Conservation (phyloP, 2,329 filamentous ascomycete species). For the Fusarium praegraminearum region DNA sequence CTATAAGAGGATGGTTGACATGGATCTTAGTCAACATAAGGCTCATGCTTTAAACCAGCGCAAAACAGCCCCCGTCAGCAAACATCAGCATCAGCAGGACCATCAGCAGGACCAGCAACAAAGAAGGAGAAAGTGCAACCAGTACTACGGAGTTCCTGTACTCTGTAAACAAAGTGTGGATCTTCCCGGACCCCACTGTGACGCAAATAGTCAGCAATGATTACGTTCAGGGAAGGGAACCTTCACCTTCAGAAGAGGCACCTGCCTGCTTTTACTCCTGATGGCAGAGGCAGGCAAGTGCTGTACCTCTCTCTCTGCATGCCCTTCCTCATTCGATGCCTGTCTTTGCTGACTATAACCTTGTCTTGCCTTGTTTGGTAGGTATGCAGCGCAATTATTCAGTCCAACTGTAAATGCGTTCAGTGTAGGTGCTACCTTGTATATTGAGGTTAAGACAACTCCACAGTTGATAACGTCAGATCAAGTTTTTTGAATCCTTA, state of each 20-base stretch:
- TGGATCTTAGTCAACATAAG: not conserved
- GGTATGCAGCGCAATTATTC: not conserved
- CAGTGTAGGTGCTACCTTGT: not conserved
- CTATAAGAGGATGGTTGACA: conserved; percentile 5
- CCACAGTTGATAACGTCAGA: conserved; percentile 23
- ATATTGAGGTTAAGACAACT: not conserved
- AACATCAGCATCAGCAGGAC: not conserved
- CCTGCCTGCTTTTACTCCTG: not conserved
- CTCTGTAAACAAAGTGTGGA: conserved; percentile 22
- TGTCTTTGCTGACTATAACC: not conserved
- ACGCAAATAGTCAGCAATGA: conserved; percentile 34
- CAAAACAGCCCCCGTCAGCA: not conserved
- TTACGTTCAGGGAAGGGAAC: conserved; percentile 32
- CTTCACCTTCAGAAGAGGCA: not conserved
- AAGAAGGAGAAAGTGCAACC: not conserved
- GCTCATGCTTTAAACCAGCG: conserved; percentile 11
- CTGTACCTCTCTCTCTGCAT: not conserved
- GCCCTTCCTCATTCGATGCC: not conserved
- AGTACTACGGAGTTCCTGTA: not conserved
- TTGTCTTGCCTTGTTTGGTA: conserved; percentile 1
- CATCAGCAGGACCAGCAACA: not conserved
- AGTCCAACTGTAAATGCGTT: not conserved
- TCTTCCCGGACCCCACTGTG: conserved; percentile 28
- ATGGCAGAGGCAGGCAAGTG: not conserved
- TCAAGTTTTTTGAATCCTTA: conserved; percentile 18